A percentile compares a stretch with the other conserved stretches of the same genome.
phyloP scores from a whole-genome alignment of 2,329 filamentous ascomycete species.

The Fusarium nygamai region DNA sequence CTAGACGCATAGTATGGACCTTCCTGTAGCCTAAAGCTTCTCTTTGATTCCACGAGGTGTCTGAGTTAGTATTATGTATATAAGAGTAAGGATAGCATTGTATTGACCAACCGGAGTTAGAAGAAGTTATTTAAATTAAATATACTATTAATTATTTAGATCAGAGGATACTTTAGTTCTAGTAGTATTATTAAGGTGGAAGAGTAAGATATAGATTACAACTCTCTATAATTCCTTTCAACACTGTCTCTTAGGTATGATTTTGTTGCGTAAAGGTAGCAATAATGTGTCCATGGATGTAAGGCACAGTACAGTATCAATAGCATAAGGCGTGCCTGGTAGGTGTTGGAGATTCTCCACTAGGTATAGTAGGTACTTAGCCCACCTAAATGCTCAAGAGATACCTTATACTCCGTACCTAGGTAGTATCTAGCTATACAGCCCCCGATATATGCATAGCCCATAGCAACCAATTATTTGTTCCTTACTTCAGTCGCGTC shows the following conservation, averaged over 20 bases:
- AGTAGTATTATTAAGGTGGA: neutral
- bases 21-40: neutral
- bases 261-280: neutral
- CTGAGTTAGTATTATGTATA: neutral
- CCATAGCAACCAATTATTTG: conserved; percentile 32
- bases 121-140: neutral
- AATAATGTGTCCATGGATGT: neutral
- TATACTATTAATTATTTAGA: too few species aligned
- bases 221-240: neutral
- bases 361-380: neutral
- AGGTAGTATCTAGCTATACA: conserved; percentile 4
- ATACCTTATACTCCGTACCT: too few species aligned
- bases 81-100: neutral
- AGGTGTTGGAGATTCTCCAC: neutral
- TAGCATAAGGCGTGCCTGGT: neutral
- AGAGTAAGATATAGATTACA: neutral
- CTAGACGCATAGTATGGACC: neutral
- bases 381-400: neutral
- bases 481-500: conserved; percentile 42
- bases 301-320: neutral
- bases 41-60: neutral
- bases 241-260: neutral
- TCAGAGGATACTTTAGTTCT: neutral
- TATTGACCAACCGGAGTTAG: neutral
- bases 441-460: conserved; percentile 35